Conservation (phyloP, 2,329 filamentous ascomycete species). For the Sordariomycetes sp. region DNA sequence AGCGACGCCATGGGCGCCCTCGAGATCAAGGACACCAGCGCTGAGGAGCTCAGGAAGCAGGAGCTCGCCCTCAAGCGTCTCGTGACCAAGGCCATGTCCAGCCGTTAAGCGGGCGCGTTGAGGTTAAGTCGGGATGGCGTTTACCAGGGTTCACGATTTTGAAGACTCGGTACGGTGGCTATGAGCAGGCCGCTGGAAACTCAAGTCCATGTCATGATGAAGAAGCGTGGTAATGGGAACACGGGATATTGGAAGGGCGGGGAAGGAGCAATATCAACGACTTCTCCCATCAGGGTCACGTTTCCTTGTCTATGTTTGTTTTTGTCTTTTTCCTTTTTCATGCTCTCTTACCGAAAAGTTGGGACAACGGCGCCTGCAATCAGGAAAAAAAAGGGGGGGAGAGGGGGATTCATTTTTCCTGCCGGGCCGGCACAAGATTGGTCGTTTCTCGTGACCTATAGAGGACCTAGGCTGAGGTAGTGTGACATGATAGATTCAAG, state of each 20-base stretch:
- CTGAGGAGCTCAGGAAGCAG: conserved; percentile 99
- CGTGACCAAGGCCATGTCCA: conserved; percentile 96
- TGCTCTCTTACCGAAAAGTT: conserved; percentile 1
- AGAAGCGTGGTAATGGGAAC: conserved; percentile 2
- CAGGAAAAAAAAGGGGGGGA: background rate
- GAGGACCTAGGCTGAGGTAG: background rate
- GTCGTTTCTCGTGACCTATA: background rate
- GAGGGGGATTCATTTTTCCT: background rate
- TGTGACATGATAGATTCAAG: background rate
- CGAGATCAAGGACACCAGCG: conserved; percentile 82
- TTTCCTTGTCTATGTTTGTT: background rate
- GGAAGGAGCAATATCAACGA: conserved; percentile 1
- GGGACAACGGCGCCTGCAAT: background rate
- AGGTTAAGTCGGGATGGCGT: background rate
- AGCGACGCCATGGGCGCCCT: conserved; percentile 96
- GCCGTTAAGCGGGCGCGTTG: conserved; percentile 50
- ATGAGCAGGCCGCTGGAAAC: background rate
- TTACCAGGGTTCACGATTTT: background rate
- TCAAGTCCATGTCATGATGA: background rate
- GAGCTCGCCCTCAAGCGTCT: conserved; percentile 95
- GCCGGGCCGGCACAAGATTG: background rate
- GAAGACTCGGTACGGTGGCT: background rate
- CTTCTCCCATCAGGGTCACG: background rate
- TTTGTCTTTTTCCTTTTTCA: background rate
- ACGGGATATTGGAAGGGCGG: conserved; percentile 1